These are phyloP conservation scores for Juncus effusus DNA, from an alignment of 176 grass and related monocot genomes.

Conservation along the genomic window DNA sequence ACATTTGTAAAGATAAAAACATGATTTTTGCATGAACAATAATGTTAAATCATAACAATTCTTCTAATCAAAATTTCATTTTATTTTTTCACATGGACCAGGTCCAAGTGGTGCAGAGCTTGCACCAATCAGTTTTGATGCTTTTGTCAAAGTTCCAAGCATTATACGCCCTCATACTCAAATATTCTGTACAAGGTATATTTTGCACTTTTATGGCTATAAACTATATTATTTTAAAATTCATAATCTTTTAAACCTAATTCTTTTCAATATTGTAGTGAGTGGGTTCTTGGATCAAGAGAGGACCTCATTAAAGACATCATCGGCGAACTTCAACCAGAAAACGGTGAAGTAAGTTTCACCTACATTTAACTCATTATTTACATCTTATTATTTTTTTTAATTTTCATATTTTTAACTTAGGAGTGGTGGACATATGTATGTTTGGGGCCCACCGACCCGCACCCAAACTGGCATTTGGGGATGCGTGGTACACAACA, in stretches of 20 bases:
- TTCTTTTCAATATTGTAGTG: slow-evolving; percentile 39
- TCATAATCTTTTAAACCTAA: slow-evolving; percentile 2
- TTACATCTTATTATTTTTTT: neutral
- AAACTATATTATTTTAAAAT: slow-evolving; percentile 6
- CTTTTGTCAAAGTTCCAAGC: slow-evolving; percentile 92
- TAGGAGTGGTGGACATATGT: slow-evolving; percentile 99
- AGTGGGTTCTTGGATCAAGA: slow-evolving; percentile 97
- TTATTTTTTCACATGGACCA: slow-evolving; percentile 39
- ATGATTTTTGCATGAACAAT: slow-evolving; percentile 26
- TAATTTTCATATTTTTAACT: slow-evolving; percentile 12
- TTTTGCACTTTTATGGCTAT: neutral
- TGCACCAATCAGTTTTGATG: slow-evolving; percentile 70
- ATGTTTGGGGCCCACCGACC: slow-evolving; percentile 94
- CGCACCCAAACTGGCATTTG: slow-evolving; percentile 98
- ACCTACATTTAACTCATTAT: neutral
- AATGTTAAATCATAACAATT: neutral
- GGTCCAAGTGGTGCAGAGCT: slow-evolving; percentile 78
- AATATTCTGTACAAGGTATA: slow-evolving; percentile 94
- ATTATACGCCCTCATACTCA: slow-evolving; percentile 81
- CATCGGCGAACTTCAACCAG: slow-evolving; percentile 68
- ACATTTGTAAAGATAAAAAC: slow-evolving; percentile 24
- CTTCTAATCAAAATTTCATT: neutral
- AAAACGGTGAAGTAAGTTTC: slow-evolving; percentile 74
- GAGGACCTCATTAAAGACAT: slow-evolving; percentile 93
- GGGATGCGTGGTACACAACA: slow-evolving; percentile 98